These are phyloP conservation scores for Colletotrichum sp. DNA, from an alignment of 2,329 filamentous ascomycete species.

Conservation along the genomic window DNA sequence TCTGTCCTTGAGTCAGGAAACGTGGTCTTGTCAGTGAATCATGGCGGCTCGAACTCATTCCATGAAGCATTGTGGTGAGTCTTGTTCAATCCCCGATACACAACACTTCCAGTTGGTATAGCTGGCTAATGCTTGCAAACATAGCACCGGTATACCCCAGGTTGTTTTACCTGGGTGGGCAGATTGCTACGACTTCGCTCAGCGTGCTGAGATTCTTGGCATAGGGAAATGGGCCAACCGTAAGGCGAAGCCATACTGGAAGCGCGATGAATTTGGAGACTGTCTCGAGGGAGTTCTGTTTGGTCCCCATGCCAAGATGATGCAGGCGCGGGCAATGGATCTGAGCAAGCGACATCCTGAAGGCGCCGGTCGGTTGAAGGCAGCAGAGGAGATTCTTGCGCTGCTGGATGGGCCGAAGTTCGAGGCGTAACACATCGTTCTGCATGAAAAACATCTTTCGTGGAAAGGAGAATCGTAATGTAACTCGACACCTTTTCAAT, in stretches of 20 bases:
- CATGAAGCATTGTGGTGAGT: slow-evolving; percentile 39
- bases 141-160: slow-evolving; percentile 9
- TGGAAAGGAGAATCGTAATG: background rate
- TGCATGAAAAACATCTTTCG: background rate
- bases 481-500: background rate
- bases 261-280: background rate
- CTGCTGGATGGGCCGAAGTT: background rate
- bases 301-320: background rate
- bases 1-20: slow-evolving; percentile 40
- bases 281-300: background rate
- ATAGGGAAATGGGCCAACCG: slow-evolving; percentile 23
- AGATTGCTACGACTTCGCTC: slow-evolving; percentile 15
- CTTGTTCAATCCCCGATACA: background rate
- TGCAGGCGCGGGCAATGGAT: background rate
- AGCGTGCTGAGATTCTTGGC: slow-evolving; percentile 4
- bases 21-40: slow-evolving; percentile 46
- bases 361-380: background rate
- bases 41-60: slow-evolving; percentile 52
- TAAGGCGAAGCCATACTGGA: background rate
- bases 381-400: background rate
- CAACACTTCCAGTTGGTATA: background rate
- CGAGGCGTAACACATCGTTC: background rate
- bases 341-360: background rate
- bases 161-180: background rate
- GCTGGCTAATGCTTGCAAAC: background rate